A percentile compares a stretch with the other conserved stretches of the same genome.
Evolutionary conservation across 805 yeast genomes (phyloP).

Genomic region (Debaryomyces tyrocola): DNA sequence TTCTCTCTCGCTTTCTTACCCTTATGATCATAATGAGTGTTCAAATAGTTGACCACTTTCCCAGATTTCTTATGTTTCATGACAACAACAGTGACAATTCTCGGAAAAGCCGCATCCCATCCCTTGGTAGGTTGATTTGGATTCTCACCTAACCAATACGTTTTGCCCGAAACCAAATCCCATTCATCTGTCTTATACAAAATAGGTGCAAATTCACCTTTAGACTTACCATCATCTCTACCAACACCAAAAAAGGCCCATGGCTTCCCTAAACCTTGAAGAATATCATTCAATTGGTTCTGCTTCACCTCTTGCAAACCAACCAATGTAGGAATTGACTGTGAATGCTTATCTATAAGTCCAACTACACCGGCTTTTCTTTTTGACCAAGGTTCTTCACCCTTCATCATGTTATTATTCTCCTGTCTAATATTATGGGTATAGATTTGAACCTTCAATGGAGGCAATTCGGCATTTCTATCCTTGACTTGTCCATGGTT

Average conservation of each 20-base stretch:
- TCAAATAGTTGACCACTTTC: conserved; percentile 27
- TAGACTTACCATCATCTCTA: conserved; percentile 26
- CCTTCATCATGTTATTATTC: conserved; percentile 24
- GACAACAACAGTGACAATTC: conserved; percentile 39
- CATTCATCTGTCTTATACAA: conserved; percentile 22
- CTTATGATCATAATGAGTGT: conserved; percentile 42
- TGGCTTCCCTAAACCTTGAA: conserved; percentile 19
- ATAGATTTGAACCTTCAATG: conserved; percentile 22
- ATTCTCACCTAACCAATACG: conserved; percentile 27
- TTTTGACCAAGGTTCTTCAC: conserved; percentile 47
- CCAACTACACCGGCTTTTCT: conserved; percentile 39
- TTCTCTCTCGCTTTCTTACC: conserved; percentile 33
- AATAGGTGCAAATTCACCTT: conserved; percentile 31
- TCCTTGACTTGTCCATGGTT: conserved; percentile 1
- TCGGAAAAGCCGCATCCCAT: conserved; percentile 47
- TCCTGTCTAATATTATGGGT: conserved; percentile 48
- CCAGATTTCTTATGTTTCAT: conserved; percentile 22
- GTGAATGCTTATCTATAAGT: conserved; percentile 38
- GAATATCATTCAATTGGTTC: conserved; percentile 33
- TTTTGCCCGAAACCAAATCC: conserved; percentile 19
- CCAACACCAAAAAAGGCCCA: conserved; percentile 33
- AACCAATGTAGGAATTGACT: conserved; percentile 34
- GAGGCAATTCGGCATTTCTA: conserved; percentile 10
- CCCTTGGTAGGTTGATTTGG: conserved; percentile 34
- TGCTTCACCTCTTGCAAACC: conserved; percentile 41